These are phyloP conservation scores for Cordyceps cateniannulata DNA, from an alignment of 2,329 filamentous ascomycete species.

Conservation along the genomic window DNA sequence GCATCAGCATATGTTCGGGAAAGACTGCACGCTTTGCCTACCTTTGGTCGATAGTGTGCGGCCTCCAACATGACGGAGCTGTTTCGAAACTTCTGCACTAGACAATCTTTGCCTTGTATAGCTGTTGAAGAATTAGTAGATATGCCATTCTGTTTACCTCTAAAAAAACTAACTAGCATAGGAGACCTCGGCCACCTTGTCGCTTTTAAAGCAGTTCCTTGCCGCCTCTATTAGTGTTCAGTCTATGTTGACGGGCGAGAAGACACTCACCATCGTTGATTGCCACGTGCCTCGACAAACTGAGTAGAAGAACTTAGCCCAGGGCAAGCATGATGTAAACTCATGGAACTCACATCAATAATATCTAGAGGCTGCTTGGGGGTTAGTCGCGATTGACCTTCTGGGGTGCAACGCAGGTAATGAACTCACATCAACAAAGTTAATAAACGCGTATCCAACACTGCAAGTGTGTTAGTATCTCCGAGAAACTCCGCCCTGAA, in stretches of 20 bases:
- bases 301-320: slow-evolving; percentile 25
- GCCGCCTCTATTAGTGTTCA: not conserved
- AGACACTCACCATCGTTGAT: slow-evolving; percentile 56
- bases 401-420: slow-evolving; percentile 21
- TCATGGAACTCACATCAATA: slow-evolving; percentile 48
- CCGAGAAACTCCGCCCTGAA: too few relatives aligned
- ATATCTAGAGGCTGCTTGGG: slow-evolving; percentile 60
- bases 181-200: slow-evolving; percentile 83
- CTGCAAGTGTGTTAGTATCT: slow-evolving; percentile 36
- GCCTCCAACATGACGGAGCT: slow-evolving; percentile 91
- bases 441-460: slow-evolving; percentile 96
- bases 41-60: slow-evolving; percentile 76
- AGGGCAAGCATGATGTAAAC: not conserved
- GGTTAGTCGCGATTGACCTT: slow-evolving; percentile 28
- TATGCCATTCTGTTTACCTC: rapidly evolving
- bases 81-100: slow-evolving; percentile 94
- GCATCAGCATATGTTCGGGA: not conserved
- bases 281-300: slow-evolving; percentile 66
- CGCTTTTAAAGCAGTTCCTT: slow-evolving; percentile 74
- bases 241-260: not conserved
- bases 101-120: slow-evolving; percentile 84
- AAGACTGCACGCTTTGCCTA: slow-evolving; percentile 28
- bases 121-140: slow-evolving; percentile 42
- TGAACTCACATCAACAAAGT: slow-evolving; percentile 75
- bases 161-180: slow-evolving; percentile 70